These are phyloP conservation scores for Ceriops tagal DNA, from an alignment of 345 rosid genomes.

Conservation along the genomic window DNA sequence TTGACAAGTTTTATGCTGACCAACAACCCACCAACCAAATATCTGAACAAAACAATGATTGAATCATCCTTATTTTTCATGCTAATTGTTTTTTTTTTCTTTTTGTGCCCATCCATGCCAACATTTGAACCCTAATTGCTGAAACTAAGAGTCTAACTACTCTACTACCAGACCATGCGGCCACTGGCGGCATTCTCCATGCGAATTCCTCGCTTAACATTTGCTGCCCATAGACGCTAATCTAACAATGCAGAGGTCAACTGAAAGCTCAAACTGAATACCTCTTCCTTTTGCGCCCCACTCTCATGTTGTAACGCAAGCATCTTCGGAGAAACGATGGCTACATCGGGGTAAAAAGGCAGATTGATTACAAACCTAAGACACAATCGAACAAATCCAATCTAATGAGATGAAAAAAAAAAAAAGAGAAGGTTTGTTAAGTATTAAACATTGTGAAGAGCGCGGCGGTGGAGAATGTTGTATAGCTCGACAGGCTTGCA, in stretches of 20 bases:
- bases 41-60: no score
- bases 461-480: conserved; percentile 27
- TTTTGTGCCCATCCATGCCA: no score
- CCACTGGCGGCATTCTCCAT: no score
- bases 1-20: no score
- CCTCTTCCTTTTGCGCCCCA: conserved; percentile 19
- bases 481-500: conserved; percentile 36
- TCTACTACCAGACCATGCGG: no score
- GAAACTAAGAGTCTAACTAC: no score
- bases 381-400: background rate
- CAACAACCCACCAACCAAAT: no score
- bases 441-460: conserved; percentile 17
- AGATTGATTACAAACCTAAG: background rate
- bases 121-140: no score
- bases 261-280: background rate
- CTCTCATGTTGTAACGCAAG: conserved; percentile 20
- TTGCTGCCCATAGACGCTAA: no score
- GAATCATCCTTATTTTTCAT: no score
- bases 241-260: background rate
- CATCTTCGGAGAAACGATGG: conserved; percentile 33
- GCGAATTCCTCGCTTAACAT: no score
- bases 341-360: conserved; percentile 1
- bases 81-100: no score
- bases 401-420: background rate
- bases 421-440: background rate